Percentiles rank a stretch among this genome's conserved stretches.
These are phyloP conservation scores for Phascolomyces articulosus DNA, from an alignment of 371 early-diverging fungal species.

Conservation along the genomic window DNA sequence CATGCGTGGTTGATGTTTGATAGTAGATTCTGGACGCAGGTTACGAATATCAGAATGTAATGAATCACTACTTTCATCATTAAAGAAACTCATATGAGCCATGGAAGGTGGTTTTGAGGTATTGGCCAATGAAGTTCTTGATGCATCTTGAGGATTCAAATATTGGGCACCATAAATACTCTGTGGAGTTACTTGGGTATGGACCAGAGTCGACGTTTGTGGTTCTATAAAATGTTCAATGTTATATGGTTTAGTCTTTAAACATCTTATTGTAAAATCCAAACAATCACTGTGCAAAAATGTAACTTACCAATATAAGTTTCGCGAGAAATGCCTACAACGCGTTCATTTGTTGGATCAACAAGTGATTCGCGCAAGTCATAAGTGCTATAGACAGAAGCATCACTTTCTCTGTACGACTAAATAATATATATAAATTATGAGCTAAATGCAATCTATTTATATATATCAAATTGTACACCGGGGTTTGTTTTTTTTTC, in stretches of 20 bases:
- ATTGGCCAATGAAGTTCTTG: slow-evolving; percentile 3
- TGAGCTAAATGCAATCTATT: background rate
- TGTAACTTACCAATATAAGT: slow-evolving; percentile 27
- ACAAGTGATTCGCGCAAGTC: slow-evolving; percentile 29
- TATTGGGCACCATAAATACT: slow-evolving; percentile 25
- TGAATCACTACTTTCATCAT: slow-evolving; percentile 21
- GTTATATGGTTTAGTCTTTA: background rate
- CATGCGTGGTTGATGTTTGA: slow-evolving; percentile 7
- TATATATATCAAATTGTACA: no score
- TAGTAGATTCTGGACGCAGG: slow-evolving; percentile 15
- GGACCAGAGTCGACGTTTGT: slow-evolving; percentile 24
- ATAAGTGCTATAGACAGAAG: slow-evolving; percentile 25
- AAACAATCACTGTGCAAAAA: no score
- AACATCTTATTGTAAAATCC: no score
- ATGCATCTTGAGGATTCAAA: slow-evolving; percentile 6
- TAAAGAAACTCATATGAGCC: slow-evolving; percentile 10
- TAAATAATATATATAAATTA: background rate
- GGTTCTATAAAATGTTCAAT: slow-evolving; percentile 16
- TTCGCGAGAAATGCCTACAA: slow-evolving; percentile 19
- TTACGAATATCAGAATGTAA: slow-evolving; percentile 20
- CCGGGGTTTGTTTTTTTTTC: background rate
- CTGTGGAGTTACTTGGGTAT: slow-evolving; percentile 23
- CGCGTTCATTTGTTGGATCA: slow-evolving; percentile 22
- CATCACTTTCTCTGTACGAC: slow-evolving; percentile 18
- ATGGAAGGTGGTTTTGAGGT: background rate